phyloP scores from a whole-genome alignment of 2,329 filamentous ascomycete genomes.

The Colletotrichum caudatum region DNA sequence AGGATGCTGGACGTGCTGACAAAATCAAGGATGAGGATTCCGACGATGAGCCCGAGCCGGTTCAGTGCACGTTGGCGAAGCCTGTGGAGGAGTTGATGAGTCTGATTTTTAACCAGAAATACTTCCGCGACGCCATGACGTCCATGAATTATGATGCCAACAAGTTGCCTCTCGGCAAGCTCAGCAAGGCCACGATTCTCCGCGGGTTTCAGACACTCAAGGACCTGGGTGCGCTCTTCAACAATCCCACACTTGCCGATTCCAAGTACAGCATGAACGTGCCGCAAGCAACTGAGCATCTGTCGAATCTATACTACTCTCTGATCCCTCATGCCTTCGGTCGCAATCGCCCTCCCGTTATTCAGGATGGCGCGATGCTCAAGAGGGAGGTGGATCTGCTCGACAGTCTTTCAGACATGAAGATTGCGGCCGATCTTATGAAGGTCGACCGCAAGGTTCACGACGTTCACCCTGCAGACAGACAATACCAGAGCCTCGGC shows the following conservation, averaged over 20 bases:
- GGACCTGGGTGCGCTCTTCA: constrained; percentile 76
- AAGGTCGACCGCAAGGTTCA: constrained; percentile 65
- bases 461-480: constrained; percentile 75
- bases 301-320: constrained; percentile 85
- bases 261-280: constrained; percentile 56
- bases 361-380: constrained; percentile 66
- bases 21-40: constrained; percentile 49
- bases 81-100: constrained; percentile 77
- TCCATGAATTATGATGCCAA: constrained; percentile 78
- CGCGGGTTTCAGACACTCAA: constrained; percentile 83
- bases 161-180: constrained; percentile 86
- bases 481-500: constrained; percentile 77
- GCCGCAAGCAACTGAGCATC: constrained; percentile 63
- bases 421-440: constrained; percentile 82
- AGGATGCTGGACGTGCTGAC: constrained; percentile 35
- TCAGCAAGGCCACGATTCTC: constrained; percentile 82
- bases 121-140: constrained; percentile 75
- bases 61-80: constrained; percentile 68
- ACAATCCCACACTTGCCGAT: constrained; percentile 61
- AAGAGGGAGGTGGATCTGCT: constrained; percentile 84
- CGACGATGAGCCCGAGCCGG: constrained; percentile 47
- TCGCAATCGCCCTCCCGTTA: constrained; percentile 77
- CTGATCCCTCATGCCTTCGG: constrained; percentile 87
- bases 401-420: constrained; percentile 87
- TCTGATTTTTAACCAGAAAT: constrained; percentile 84